Conservation (phyloP, 495 filamentous ascomycete species). For the Aspergillus leporis region DNA sequence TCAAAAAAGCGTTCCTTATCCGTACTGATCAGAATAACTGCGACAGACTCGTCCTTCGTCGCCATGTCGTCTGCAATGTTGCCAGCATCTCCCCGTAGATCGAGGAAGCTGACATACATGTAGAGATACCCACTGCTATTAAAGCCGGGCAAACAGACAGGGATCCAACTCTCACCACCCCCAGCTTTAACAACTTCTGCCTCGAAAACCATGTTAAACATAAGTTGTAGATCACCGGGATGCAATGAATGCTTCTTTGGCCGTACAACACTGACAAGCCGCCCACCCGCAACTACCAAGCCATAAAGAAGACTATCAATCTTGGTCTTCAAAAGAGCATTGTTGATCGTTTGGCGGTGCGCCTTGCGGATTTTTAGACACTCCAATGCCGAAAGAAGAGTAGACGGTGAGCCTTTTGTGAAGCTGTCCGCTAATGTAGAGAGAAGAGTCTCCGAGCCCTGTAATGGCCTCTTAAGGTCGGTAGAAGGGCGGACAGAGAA, state of each 20-base stretch:
- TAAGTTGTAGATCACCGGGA: slow-evolving; percentile 90
- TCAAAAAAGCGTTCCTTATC: slow-evolving; percentile 93
- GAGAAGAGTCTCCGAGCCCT: slow-evolving; percentile 89
- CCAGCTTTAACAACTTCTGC: slow-evolving; percentile 83
- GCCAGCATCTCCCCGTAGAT: slow-evolving; percentile 37
- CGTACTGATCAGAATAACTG: slow-evolving; percentile 87
- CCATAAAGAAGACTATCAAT: slow-evolving; percentile 83
- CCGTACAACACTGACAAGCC: slow-evolving; percentile 89
- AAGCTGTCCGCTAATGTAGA: slow-evolving; percentile 93
- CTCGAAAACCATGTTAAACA: slow-evolving; percentile 99
- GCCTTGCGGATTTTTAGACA: slow-evolving; percentile 85
- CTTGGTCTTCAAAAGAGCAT: slow-evolving; percentile 75
- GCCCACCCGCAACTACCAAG: slow-evolving; percentile 88
- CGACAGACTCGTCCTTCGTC: slow-evolving; percentile 72
- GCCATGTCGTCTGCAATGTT: slow-evolving; percentile 35
- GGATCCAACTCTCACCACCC: slow-evolving; percentile 97
- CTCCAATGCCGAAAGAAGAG: slow-evolving; percentile 85
- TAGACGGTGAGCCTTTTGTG: slow-evolving; percentile 85
- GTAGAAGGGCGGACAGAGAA: slow-evolving; percentile 90
- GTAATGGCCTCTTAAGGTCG: slow-evolving; percentile 86
- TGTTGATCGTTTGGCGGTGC: slow-evolving; percentile 83
- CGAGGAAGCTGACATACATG: slow-evolving; percentile 96
- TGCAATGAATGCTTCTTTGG: slow-evolving; percentile 95
- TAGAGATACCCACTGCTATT: slow-evolving; percentile 97
- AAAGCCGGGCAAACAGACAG: slow-evolving; percentile 93